phyloP scores from a whole-genome alignment of 192 early-diverging fungal species.

The Mortierella antarctica region DNA sequence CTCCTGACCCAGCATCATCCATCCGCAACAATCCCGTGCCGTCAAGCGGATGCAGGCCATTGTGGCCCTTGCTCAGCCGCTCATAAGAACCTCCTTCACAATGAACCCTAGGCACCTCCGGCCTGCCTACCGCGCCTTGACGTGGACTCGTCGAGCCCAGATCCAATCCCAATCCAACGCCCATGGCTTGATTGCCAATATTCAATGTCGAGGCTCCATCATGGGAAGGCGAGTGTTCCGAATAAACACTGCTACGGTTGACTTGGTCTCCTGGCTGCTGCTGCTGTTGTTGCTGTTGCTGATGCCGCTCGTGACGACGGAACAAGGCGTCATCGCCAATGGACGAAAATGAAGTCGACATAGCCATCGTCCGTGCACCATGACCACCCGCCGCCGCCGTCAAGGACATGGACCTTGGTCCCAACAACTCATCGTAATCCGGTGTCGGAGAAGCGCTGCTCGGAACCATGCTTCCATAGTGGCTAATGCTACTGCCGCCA shows the following conservation, averaged over 20 bases:
- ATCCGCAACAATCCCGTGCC: no score
- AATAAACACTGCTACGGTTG: background rate
- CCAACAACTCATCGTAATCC: no score
- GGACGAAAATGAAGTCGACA: background rate
- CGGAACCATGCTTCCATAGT: no score
- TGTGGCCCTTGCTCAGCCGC: no score
- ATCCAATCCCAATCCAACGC: background rate
- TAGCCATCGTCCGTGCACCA: conserved; percentile 1
- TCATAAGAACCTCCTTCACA: no score
- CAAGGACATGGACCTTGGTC: no score
- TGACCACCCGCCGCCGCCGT: no score
- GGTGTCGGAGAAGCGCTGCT: no score
- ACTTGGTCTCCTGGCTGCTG: background rate
- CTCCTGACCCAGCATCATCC: background rate
- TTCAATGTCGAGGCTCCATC: background rate
- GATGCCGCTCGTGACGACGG: background rate
- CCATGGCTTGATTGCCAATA: no score
- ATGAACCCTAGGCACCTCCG: no score
- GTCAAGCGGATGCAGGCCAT: no score
- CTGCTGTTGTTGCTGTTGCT: background rate
- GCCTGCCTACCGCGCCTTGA: background rate
- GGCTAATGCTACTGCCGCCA: background rate
- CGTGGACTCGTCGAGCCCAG: background rate
- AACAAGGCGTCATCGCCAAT: background rate
- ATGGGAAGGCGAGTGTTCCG: background rate